Evolutionary conservation across 768 basidiomycete species (phyloP).

Genomic region (Amanita exitialis): DNA sequence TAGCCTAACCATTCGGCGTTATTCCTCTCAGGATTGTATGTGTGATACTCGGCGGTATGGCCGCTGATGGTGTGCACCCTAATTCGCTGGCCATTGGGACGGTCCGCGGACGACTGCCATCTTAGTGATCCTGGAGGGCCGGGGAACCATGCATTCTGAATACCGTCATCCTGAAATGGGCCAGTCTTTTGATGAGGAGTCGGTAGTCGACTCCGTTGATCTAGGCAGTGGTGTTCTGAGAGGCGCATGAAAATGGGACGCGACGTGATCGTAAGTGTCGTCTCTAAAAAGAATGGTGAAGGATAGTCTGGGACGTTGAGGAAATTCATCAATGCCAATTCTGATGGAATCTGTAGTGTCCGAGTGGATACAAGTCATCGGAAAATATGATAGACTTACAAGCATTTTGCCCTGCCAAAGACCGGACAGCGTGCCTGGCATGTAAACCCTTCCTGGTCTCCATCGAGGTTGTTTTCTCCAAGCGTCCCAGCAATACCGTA

Average conservation of each 20-base stretch:
- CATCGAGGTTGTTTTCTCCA: conserved; percentile 15
- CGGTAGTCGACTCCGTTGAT: conserved; percentile 13
- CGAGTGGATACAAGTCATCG: neutral
- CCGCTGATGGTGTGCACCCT: neutral
- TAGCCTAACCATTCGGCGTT: conserved; percentile 6
- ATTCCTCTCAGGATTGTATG: neutral
- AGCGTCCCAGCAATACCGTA: conserved; percentile 32
- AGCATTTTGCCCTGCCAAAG: conserved; percentile 56
- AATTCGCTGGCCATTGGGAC: neutral
- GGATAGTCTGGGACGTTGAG: conserved; percentile 9
- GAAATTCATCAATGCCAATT: neutral
- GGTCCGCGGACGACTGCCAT: neutral
- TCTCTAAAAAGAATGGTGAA: conserved; percentile 23
- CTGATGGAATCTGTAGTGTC: conserved; percentile 2
- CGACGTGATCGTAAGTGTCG: conserved; percentile 23
- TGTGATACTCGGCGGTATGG: neutral
- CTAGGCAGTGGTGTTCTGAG: conserved; percentile 34
- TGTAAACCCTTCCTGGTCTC: conserved; percentile 27
- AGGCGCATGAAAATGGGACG: conserved; percentile 51
- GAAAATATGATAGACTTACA: conserved; percentile 24
- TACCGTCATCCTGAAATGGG: conserved; percentile 14
- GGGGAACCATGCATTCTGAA: conserved; percentile 32
- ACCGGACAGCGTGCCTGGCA: conserved; percentile 42
- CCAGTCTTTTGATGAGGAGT: conserved; percentile 7
- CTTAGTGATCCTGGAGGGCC: conserved; percentile 15